Percentiles rank a stretch among this genome's conserved stretches.
phyloP scores from a whole-genome alignment of 1,284 basidiomycete genomes.

The Porodaedalea pini region DNA sequence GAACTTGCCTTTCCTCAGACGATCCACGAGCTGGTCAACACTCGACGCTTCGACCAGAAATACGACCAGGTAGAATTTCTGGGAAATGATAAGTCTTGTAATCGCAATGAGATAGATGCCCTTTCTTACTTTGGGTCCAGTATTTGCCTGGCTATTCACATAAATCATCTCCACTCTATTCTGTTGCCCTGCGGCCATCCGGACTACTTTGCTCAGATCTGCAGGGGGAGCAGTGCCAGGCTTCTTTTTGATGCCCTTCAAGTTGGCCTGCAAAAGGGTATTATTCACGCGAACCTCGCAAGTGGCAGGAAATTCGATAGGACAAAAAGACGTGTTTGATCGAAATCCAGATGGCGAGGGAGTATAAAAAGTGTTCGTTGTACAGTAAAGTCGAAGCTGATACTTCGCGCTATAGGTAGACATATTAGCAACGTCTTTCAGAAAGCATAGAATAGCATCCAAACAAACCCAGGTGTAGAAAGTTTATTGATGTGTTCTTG shows the following conservation, averaged over 20 bases:
- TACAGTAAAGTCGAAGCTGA: conserved; percentile 88
- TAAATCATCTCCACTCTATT: conserved; percentile 87
- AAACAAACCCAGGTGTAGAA: conserved; percentile 46
- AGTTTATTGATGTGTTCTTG: conserved; percentile 64
- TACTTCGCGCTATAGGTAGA: conserved; percentile 58
- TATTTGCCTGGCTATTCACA: conserved; percentile 77
- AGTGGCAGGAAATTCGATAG: conserved; percentile 88
- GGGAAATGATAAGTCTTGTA: conserved; percentile 14
- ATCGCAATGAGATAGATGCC: neutral
- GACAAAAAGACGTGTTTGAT: conserved; percentile 49
- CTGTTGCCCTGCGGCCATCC: conserved; percentile 41
- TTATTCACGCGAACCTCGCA: conserved; percentile 89
- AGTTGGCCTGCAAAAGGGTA: conserved; percentile 65
- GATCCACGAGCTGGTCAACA: conserved; percentile 63
- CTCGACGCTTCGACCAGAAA: conserved; percentile 76
- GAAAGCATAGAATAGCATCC: conserved; percentile 1
- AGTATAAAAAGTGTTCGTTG: conserved; percentile 81
- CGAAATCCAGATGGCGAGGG: conserved; percentile 49
- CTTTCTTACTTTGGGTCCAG: conserved; percentile 13
- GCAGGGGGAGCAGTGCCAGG: conserved; percentile 94
- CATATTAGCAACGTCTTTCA: conserved; percentile 3
- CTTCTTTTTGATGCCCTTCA: conserved; percentile 93
- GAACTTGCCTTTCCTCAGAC: conserved; percentile 63
- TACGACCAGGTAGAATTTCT: conserved; percentile 86
- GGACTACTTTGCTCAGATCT: conserved; percentile 66